Percentiles rank a stretch among this genome's conserved stretches.
phyloP scores from a whole-genome alignment of 1,284 basidiomycete genomes.

The Ustanciosporium gigantosporum region DNA sequence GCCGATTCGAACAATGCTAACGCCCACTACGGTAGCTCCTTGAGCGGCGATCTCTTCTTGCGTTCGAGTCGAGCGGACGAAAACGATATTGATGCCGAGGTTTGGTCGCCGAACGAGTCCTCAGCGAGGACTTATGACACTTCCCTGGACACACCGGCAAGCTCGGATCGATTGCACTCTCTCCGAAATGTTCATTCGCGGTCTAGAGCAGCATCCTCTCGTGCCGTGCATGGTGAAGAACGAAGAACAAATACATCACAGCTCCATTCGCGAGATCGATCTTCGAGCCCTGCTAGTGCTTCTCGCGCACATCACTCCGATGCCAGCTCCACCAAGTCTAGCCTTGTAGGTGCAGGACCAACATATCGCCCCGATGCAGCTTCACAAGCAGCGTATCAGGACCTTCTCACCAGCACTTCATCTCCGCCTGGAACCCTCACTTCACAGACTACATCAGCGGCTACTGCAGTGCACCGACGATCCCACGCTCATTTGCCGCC shows the following conservation, averaged over 20 bases:
- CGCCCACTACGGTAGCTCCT: not conserved
- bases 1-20: not conserved
- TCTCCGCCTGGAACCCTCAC: constrained; percentile 2
- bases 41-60: not conserved
- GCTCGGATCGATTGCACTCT: not conserved
- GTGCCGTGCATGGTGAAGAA: not conserved
- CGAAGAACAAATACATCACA: not conserved
- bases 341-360: constrained; percentile 17
- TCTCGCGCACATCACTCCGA: constrained; percentile 17
- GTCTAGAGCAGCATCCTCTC: too few species aligned
- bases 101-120: not conserved
- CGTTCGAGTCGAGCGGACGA: too few species aligned
- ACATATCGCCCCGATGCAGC: constrained; percentile 34
- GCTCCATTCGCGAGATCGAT: not conserved
- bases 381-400: constrained; percentile 32
- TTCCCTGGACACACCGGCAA: constrained; percentile 1
- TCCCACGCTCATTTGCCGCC: too few species aligned
- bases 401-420: constrained; percentile 18
- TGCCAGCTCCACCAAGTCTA: constrained; percentile 15
- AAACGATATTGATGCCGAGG: not conserved
- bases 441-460: not conserved
- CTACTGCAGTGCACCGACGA: too few species aligned
- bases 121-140: not conserved
- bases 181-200: too few species aligned
- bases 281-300: constrained; percentile 2